Conservation (phyloP, 257 asterid genomes). For the Nicotiana benthamiana region DNA sequence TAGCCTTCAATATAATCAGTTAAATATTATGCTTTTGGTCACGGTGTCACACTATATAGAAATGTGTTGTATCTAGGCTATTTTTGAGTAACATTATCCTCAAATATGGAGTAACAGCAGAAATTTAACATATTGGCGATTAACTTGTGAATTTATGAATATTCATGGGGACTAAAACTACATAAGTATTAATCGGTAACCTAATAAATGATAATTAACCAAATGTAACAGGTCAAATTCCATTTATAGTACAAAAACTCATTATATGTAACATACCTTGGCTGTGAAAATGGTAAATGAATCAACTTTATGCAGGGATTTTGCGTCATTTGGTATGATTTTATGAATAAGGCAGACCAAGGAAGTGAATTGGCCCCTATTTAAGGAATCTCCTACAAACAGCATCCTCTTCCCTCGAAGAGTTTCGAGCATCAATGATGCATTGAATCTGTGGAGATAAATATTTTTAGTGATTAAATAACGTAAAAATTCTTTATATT, state of each 20-base stretch:
- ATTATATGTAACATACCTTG: conserved; percentile 30
- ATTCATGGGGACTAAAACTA: neutral
- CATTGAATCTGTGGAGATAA: conserved; percentile 47
- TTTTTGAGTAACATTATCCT: too few relatives aligned
- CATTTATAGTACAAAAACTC: neutral
- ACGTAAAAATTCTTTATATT: too few relatives aligned
- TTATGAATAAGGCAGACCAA: conserved; percentile 64
- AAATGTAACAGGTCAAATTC: neutral
- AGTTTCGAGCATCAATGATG: conserved; percentile 60
- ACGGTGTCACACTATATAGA: neutral
- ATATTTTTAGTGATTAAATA: too few relatives aligned
- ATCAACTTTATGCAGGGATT: conserved; percentile 31
- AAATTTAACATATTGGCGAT: neutral
- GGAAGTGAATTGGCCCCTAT: conserved; percentile 64
- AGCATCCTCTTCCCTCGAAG: conserved; percentile 66
- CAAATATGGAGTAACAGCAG: neutral
- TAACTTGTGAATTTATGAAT: too few relatives aligned
- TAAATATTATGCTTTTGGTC: neutral
- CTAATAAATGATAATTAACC: neutral
- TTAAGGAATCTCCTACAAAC: conserved; percentile 80
- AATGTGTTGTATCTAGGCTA: too few relatives aligned
- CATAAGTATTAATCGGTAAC: neutral
- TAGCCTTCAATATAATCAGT: neutral
- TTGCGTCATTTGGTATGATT: conserved; percentile 42
- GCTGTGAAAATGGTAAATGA: conserved; percentile 50